Conservation (phyloP, 1,139 yeast species). For the Meyerozyma elateridarum region DNA sequence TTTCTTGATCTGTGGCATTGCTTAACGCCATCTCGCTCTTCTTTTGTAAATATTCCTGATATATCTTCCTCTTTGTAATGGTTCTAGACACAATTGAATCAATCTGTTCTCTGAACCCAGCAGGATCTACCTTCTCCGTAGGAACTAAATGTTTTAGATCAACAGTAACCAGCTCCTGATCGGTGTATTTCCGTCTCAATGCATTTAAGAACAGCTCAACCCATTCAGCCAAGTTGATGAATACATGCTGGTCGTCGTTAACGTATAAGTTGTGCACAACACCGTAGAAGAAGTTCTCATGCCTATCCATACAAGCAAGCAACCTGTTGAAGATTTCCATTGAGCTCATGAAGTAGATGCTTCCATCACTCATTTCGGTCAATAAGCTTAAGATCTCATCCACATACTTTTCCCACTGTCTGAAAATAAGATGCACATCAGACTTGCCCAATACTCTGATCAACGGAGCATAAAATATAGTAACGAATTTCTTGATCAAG, state of each 20-base stretch:
- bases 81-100: conserved; percentile 25
- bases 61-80: conserved; percentile 27
- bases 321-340: conserved; percentile 60
- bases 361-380: conserved; percentile 45
- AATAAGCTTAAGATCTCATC: conserved; percentile 58
- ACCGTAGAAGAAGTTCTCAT: conserved; percentile 64
- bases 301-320: conserved; percentile 59
- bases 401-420: conserved; percentile 67
- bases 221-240: conserved; percentile 71
- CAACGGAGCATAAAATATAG: conserved; percentile 81
- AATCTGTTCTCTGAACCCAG: conserved; percentile 27
- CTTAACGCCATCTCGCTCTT: conserved; percentile 13
- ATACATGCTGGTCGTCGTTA: conserved; percentile 68
- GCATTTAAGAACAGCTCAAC: conserved; percentile 50
- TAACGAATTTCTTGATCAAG: conserved; percentile 65
- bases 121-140: conserved; percentile 17
- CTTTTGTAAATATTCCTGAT: conserved; percentile 29
- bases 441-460: conserved; percentile 73
- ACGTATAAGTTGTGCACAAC: conserved; percentile 74
- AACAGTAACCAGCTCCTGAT: conserved; percentile 41
- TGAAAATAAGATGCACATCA: conserved; percentile 69
- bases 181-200: conserved; percentile 56
- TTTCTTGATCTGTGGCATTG: conserved; percentile 22
- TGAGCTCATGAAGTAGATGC: conserved; percentile 40
- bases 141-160: conserved; percentile 29